phyloP scores from a whole-genome alignment of 352 stramenopile species.

The Phytophthora ramorum region DNA sequence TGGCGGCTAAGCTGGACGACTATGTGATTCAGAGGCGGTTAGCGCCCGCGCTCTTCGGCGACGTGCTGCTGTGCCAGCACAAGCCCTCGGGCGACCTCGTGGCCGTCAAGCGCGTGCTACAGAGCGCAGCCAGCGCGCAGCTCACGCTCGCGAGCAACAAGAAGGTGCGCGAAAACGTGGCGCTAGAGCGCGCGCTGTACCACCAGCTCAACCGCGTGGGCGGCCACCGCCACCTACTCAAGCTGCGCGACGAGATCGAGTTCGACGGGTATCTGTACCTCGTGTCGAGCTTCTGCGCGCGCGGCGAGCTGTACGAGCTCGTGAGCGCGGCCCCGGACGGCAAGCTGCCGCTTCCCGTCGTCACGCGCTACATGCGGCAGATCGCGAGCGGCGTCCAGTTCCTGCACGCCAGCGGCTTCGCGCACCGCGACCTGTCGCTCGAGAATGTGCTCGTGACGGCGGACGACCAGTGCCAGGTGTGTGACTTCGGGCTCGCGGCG shows the following conservation, averaged over 20 bases:
- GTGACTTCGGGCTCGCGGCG: conserved; percentile 80
- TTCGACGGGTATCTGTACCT: conserved; percentile 85
- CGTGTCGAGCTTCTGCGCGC: conserved; percentile 75
- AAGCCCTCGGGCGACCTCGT: conserved; percentile 64
- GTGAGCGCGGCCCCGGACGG: conserved; percentile 63
- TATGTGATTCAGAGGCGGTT: conserved; percentile 85
- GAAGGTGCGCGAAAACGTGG: conserved; percentile 83
- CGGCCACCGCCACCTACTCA: conserved; percentile 71
- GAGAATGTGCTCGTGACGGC: conserved; percentile 86
- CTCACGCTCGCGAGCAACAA: conserved; percentile 73
- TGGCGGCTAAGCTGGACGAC: conserved; percentile 71
- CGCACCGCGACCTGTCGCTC: conserved; percentile 84
- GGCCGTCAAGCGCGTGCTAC: conserved; percentile 82
- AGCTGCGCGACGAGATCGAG: conserved; percentile 78
- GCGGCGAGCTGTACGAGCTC: conserved; percentile 83
- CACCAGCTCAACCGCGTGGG: conserved; percentile 64
- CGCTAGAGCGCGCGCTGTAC: conserved; percentile 78
- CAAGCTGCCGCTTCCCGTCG: conserved; percentile 49
- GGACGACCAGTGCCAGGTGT: conserved; percentile 79
- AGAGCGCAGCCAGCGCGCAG: conserved; percentile 63
- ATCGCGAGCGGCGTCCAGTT: conserved; percentile 79
- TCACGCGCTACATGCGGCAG: conserved; percentile 68
- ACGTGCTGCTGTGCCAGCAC: conserved; percentile 82
- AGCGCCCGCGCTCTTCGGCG: conserved; percentile 78
- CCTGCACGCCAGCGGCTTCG: conserved; percentile 77